These are phyloP conservation scores for Coniochaeta prunicola DNA, from an alignment of 2,329 filamentous ascomycete genomes.

Conservation along the genomic window DNA sequence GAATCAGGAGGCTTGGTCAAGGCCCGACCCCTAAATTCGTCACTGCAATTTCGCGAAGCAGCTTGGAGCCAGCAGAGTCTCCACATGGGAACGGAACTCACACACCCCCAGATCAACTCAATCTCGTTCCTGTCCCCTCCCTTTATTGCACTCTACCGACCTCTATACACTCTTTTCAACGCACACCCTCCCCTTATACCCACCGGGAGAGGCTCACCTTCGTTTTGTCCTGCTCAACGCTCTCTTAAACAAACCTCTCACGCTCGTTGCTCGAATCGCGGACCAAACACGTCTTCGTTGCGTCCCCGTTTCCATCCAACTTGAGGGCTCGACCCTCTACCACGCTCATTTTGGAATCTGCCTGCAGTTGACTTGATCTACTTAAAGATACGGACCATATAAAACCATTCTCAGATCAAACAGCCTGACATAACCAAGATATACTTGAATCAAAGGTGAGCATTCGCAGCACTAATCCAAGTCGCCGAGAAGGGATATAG, in stretches of 20 bases:
- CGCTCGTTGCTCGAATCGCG: conserved; percentile 2
- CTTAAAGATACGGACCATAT: conserved; percentile 1
- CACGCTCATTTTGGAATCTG: conserved; percentile 45
- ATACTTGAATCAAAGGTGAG: background rate
- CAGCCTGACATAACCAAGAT: background rate
- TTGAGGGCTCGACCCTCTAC: conserved; percentile 44
- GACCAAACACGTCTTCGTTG: background rate
- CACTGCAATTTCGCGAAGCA: background rate
- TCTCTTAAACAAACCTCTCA: background rate
- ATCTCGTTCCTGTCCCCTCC: background rate
- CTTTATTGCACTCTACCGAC: background rate
- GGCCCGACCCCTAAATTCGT: background rate
- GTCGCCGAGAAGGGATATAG: background rate
- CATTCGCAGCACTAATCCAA: background rate
- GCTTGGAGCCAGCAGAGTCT: background rate
- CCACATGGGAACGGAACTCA: background rate
- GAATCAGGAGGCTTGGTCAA: background rate
- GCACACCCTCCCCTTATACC: conserved; percentile 3
- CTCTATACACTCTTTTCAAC: conserved; percentile 1
- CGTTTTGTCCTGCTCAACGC: background rate
- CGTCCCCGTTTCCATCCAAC: conserved; percentile 36
- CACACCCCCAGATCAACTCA: background rate
- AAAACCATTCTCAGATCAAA: background rate
- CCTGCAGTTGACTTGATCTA: conserved; percentile 4
- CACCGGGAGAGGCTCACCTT: conserved; percentile 6